These are phyloP conservation scores for Allantophomopsis lycopodina DNA, from an alignment of 2,329 filamentous ascomycete species.

Conservation along the genomic window DNA sequence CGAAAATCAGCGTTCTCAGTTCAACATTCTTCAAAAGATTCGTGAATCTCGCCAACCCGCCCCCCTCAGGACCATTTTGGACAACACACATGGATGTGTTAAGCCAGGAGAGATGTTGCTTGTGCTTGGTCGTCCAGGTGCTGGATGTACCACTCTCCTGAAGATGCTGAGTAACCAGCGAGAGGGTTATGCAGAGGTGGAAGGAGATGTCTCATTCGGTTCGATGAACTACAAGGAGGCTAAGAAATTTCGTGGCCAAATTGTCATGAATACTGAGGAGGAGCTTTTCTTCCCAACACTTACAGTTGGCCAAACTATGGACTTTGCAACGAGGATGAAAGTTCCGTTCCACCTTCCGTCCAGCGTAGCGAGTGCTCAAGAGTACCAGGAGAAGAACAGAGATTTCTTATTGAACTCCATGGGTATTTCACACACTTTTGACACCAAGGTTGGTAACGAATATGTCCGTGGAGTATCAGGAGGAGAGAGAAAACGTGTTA, in stretches of 20 bases:
- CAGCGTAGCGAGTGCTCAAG: conserved; percentile 25
- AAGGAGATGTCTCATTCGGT: conserved; percentile 45
- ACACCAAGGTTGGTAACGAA: conserved; percentile 41
- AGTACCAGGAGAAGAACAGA: conserved; percentile 22
- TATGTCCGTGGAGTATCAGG: conserved; percentile 48
- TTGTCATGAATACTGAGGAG: conserved; percentile 39
- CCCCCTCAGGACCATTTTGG: conserved; percentile 49
- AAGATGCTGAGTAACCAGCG: conserved; percentile 55
- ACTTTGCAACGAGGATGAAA: conserved; percentile 42
- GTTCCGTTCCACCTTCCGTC: conserved; percentile 32
- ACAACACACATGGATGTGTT: conserved; percentile 53
- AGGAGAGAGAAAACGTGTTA: conserved; percentile 46
- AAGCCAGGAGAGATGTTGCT: conserved; percentile 62
- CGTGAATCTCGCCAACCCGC: conserved; percentile 38
- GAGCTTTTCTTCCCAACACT: conserved; percentile 35
- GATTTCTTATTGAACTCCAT: conserved; percentile 16
- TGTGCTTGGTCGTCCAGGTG: conserved; percentile 53
- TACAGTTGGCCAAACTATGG: conserved; percentile 35
- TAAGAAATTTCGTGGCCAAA: conserved; percentile 37
- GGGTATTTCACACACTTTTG: conserved; percentile 37
- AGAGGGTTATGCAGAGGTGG: conserved; percentile 40
- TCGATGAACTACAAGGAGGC: conserved; percentile 25
- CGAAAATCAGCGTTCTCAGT: conserved; percentile 48
- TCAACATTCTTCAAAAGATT: conserved; percentile 37
- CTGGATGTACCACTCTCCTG: conserved; percentile 58